Conservation (phyloP, 1,284 basidiomycete species). For the Testicularia cyperi region DNA sequence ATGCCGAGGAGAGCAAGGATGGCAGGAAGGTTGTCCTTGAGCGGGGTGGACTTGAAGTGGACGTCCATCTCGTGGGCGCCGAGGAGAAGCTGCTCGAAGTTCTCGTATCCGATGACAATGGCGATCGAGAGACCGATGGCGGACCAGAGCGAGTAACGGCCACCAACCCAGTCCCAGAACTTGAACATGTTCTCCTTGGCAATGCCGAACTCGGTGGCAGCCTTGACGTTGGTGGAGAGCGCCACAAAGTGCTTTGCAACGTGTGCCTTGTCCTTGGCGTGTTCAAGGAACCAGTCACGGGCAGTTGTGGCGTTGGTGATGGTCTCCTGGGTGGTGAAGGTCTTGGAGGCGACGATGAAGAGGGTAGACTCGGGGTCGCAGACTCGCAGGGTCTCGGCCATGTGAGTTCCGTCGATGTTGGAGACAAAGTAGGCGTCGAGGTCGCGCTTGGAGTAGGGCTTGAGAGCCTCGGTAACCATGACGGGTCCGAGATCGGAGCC, state of each 20-base stretch:
- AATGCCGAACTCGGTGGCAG: slow-evolving; percentile 94
- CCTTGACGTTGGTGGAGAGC: slow-evolving; percentile 91
- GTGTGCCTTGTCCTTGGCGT: slow-evolving; percentile 74
- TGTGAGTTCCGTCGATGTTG: slow-evolving; percentile 97
- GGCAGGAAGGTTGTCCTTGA: slow-evolving; percentile 90
- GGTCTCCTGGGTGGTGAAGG: slow-evolving; percentile 98
- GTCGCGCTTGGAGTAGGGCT: slow-evolving; percentile 86
- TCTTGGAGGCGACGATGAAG: slow-evolving; percentile 97
- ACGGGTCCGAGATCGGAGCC: slow-evolving; percentile 96
- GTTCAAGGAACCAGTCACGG: slow-evolving; percentile 86
- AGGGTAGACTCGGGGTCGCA: slow-evolving; percentile 91
- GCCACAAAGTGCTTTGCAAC: slow-evolving; percentile 99
- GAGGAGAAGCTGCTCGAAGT: slow-evolving; percentile 84
- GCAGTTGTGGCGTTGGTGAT: slow-evolving; percentile 96
- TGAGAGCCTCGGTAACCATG: slow-evolving; percentile 97
- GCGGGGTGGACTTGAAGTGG: slow-evolving; percentile 84
- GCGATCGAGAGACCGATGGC: slow-evolving; percentile 95
- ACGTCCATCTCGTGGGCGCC: slow-evolving; percentile 97
- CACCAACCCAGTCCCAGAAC: slow-evolving; percentile 99
- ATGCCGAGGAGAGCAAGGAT: slow-evolving; percentile 87
- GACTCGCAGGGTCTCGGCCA: slow-evolving; percentile 80
- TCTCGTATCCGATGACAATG: slow-evolving; percentile 86
- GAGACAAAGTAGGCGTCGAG: slow-evolving; percentile 87
- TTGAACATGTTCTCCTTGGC: slow-evolving; percentile 93
- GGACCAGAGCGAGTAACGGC: slow-evolving; percentile 96